A percentile compares a stretch with the other conserved stretches of the same genome.
These are phyloP conservation scores for Aurifilum marmelostoma DNA, from an alignment of 2,329 filamentous ascomycete species.

Conservation along the genomic window DNA sequence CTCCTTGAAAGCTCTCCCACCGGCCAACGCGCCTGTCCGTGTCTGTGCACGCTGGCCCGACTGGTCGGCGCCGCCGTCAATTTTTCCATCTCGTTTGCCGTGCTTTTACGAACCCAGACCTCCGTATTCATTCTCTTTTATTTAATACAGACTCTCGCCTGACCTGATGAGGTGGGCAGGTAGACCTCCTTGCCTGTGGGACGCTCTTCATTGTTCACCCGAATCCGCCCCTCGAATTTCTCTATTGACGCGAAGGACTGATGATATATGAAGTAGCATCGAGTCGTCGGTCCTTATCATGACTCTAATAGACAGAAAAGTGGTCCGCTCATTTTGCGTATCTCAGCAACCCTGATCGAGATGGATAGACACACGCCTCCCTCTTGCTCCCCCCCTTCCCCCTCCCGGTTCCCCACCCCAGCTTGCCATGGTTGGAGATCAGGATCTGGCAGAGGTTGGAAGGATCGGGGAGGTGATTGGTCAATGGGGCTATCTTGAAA, in stretches of 20 bases:
- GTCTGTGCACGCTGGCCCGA: conserved; percentile 19
- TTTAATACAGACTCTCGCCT: neutral
- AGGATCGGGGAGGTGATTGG: conserved; percentile 20
- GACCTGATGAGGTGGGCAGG: neutral
- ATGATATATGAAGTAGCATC: conserved; percentile 1
- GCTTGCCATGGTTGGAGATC: conserved; percentile 7
- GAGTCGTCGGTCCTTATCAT: conserved; percentile 16
- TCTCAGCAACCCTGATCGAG: conserved; percentile 17
- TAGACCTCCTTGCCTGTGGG: neutral
- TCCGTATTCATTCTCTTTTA: conserved; percentile 4
- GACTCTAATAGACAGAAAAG: conserved; percentile 27
- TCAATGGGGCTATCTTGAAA: conserved; percentile 15
- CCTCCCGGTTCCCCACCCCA: too few species aligned
- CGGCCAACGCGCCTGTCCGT: neutral
- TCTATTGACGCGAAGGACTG: neutral
- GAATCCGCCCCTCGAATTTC: conserved; percentile 10
- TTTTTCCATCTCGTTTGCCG: conserved; percentile 1
- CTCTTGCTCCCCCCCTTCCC: neutral
- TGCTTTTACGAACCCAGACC: conserved; percentile 15
- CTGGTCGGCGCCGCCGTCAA: conserved; percentile 17
- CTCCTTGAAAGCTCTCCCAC: neutral
- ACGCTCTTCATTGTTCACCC: neutral
- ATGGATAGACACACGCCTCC: conserved; percentile 22
- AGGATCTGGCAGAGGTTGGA: conserved; percentile 16
- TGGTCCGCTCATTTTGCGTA: conserved; percentile 28